Evolutionary conservation across 1,139 yeast species (phyloP).

Genomic region (Blastobotrys apis): DNA sequence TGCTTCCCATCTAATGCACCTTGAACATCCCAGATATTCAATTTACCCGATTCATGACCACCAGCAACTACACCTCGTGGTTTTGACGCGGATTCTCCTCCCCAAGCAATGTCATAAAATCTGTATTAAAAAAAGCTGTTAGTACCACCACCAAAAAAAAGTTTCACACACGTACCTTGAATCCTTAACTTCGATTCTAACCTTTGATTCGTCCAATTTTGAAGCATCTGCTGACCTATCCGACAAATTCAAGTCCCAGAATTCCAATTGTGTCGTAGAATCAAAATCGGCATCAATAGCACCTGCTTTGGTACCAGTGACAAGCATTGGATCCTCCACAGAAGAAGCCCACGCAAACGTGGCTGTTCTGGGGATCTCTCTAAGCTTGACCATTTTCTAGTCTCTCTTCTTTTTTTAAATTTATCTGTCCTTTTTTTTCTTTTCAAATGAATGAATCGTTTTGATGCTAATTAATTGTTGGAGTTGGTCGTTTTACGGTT

Average conservation of each 20-base stretch:
- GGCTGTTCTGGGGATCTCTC: constrained; percentile 80
- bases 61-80: constrained; percentile 70
- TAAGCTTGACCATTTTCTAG: constrained; percentile 76
- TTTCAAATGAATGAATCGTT: too few species aligned
- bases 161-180: constrained; percentile 7
- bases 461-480: too few species aligned
- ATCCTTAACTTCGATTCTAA: constrained; percentile 11
- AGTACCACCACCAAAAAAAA: neutral
- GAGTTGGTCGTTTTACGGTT: too few species aligned
- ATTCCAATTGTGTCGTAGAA: constrained; percentile 67
- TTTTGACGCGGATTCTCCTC: constrained; percentile 54
- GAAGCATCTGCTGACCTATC: constrained; percentile 36
- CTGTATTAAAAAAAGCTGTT: constrained; percentile 28
- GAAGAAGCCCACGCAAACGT: constrained; percentile 89
- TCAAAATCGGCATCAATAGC: constrained; percentile 88
- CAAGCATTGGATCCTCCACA: constrained; percentile 68
- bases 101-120: constrained; percentile 86
- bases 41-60: constrained; percentile 77
- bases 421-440: neutral
- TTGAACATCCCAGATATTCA: constrained; percentile 72
- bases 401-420: too few species aligned
- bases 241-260: constrained; percentile 66
- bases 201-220: constrained; percentile 33
- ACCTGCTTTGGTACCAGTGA: constrained; percentile 91
- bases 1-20: constrained; percentile 26